These are phyloP conservation scores for Phytophthora cryptogea DNA, from an alignment of 352 stramenopile genomes.

Conservation along the genomic window DNA sequence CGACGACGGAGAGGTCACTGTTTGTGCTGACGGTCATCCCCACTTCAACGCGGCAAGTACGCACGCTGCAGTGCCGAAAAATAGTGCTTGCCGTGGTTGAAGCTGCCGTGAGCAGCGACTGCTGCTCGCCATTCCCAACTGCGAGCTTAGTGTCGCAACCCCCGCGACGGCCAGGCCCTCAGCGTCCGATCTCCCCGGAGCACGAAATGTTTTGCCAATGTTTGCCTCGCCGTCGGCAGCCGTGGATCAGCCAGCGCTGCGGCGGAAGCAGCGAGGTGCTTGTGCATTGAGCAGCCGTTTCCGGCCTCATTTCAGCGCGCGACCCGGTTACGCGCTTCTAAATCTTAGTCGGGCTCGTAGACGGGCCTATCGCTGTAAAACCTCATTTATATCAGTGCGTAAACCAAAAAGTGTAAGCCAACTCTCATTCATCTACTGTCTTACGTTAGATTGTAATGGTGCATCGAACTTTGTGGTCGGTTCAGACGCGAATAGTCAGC, in stretches of 20 bases:
- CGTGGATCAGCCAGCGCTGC: neutral
- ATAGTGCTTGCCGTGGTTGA: neutral
- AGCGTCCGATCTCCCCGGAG: neutral
- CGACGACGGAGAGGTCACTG: slow-evolving; percentile 8
- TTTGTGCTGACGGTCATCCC: slow-evolving; percentile 7
- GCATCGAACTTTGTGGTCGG: slow-evolving; percentile 10
- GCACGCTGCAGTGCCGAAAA: neutral
- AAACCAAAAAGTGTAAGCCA: no score
- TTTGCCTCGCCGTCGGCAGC: neutral
- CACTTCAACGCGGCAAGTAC: neutral
- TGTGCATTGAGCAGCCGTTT: slow-evolving; percentile 10
- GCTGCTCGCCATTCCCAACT: neutral
- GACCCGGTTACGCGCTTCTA: slow-evolving; percentile 1
- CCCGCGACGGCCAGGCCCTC: neutral
- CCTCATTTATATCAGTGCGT: neutral
- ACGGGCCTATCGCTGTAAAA: neutral
- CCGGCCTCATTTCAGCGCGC: slow-evolving; percentile 34
- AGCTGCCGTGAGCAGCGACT: neutral
- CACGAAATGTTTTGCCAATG: slow-evolving; percentile 6
- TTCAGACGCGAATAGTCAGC: slow-evolving; percentile 25
- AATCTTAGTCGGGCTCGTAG: slow-evolving; percentile 17
- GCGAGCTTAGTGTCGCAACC: neutral
- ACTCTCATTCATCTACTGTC: neutral
- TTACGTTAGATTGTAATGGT: neutral
- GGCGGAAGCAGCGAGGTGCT: no score